Conservation (phyloP, 2,329 filamentous ascomycete genomes). For the Sporothrix brasiliensis region DNA sequence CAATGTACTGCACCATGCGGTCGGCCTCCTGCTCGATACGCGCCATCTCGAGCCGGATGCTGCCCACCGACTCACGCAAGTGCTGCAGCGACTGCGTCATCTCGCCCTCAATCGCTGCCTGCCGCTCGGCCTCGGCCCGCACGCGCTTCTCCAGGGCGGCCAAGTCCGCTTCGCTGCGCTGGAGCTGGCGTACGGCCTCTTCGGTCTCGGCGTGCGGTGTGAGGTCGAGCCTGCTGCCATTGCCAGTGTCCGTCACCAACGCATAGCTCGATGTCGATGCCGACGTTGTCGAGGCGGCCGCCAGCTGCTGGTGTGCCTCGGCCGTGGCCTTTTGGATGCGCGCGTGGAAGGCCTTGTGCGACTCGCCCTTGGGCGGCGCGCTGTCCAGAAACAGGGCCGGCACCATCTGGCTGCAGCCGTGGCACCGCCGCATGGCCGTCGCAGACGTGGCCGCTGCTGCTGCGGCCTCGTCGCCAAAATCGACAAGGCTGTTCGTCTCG, state of each 20-base stretch:
- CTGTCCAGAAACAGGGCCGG: conserved; percentile 29
- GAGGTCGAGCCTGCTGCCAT: background rate
- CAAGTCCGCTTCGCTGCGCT: conserved; percentile 58
- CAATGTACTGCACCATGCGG: conserved; percentile 33
- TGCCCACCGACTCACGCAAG: conserved; percentile 35
- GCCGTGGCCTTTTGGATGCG: conserved; percentile 29
- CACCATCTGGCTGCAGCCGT: conserved; percentile 32
- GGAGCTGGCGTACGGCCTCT: conserved; percentile 54
- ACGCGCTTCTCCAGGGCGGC: conserved; percentile 68
- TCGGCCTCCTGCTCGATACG: conserved; percentile 36
- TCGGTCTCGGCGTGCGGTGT: conserved; percentile 37
- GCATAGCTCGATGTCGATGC: background rate
- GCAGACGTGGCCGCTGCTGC: background rate
- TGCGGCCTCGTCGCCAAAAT: conserved; percentile 23
- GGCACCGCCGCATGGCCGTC: conserved; percentile 27
- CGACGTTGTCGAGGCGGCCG: background rate
- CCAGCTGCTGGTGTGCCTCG: conserved; percentile 27
- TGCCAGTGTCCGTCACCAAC: background rate
- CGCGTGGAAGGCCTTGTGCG: conserved; percentile 35
- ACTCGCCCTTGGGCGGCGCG: conserved; percentile 29
- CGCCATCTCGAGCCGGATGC: conserved; percentile 35
- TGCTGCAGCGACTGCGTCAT: conserved; percentile 33
- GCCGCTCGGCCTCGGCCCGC: conserved; percentile 42
- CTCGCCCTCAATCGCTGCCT: conserved; percentile 33
- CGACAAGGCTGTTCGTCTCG: background rate